Base-by-base conservation (phyloP, 805 yeast species). In the Tetrapisispora arboricola region DNA sequence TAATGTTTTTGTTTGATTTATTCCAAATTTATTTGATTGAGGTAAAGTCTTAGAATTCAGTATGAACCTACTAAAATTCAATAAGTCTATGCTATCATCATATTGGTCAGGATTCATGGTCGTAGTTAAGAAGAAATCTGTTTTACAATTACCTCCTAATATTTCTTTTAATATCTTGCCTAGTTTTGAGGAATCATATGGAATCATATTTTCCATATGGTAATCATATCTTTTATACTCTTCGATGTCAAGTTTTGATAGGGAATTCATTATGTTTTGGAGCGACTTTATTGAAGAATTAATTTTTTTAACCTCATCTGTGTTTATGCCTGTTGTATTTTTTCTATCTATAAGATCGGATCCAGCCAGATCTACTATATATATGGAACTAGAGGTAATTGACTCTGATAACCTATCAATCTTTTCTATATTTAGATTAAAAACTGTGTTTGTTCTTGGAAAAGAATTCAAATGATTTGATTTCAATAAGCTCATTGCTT, bases 321-420 rank as follows among this genome's bases (percentile, higher is more conserved):
- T 63, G 1, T 79, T 70, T 49, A 76, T 76, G 1, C 92, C 92
- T 0, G 75, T 60, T 1, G 76, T 29, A 80, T 76, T 57, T 78
- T 83, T 58, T 39, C 47, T 53, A 6, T 39, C 46, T 9, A 50
- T 22, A 6, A 35, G 38, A 35, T 88, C 95, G 18, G 90, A 79
- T 6, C 95, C 95, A 0, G 95, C 95, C 47, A 86, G 67, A 61
- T 86, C 96, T 11, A 85, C 90, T 28, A 86, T 60, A 50, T 78
- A 81, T 44, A 86, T 66, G 44, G 74, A 76, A 12, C 82, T 84
- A n/a, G 22, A 22, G 24, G 42, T 49, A 16, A 47, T 11, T n/a
- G 39, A 35, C n/a, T 49, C 51, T 5, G 71, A 67, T 3, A 61
- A 61, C 16, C 67, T 45, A 49, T 73, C 70, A 53, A 73, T 75